Evolutionary conservation across 331 rosid species (phyloP), one percentile per base, ranked within the genome.

Genomic region (Quercus phellos): DNA sequence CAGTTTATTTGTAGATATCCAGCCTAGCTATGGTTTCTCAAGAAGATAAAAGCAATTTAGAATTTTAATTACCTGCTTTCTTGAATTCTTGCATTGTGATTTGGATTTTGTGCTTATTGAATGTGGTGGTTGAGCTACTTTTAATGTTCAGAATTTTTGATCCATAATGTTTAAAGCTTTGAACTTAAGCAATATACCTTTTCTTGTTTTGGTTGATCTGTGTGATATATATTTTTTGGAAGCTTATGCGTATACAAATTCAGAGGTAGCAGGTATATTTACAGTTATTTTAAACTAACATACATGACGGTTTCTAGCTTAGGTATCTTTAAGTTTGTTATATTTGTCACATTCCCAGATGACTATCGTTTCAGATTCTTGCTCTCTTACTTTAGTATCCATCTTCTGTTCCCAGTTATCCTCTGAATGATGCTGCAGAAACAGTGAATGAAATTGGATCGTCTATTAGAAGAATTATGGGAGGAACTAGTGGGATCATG

Each of bases 401-500:
- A 17, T 76, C 32, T 68, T 79, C 73, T 78, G 51, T 77, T 78
- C 59, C 53, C 92, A 95, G 97, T 83, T 95, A 95, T 88, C 98
- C 98, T 70, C 91, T 95, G 82, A 91, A 92, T 84, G 93, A 93
- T 83, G 96, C 94, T 59, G 92, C 92, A 3, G 97, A 90, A 87
- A 93, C 98, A 72, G 85, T 90, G 27, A 72, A 88, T 66, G 94
- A 88, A 85, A 90, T 95, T 77, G 99, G 94, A 75, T 87, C 90
- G 27, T 86, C 98, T 74, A 80, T 95, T 75, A 79, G 89, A 84
- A 87, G 90, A 89, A 88, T 87, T 74, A 94, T 94, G 99, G 98
- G 98, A 55, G 98, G 99, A 82, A 95, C 98, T 51, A 90, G 99
- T 79, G 99, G 99, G 85, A 91, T 90, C 82, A 73, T 95, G 99